Evolutionary conservation across 495 filamentous ascomycete species (phyloP), one percentile per base, ranked within the genome.

Genomic region (Neurospora sp.): DNA sequence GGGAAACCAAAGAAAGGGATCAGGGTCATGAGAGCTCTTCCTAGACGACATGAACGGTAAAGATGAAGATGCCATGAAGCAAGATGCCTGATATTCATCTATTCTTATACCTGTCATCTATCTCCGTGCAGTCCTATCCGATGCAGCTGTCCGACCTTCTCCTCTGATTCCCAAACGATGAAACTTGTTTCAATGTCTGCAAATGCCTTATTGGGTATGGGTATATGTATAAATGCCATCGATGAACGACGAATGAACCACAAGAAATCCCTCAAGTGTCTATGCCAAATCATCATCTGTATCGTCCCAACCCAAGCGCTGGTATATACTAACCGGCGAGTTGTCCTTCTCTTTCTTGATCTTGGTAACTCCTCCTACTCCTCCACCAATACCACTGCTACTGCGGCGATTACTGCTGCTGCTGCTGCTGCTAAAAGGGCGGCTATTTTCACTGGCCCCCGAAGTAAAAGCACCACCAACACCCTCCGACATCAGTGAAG

Each of bases 281-380:
- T 35, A 76, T 75, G 72, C 42, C 60, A 77, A 70, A 41, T 78
- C 78, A 73, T 79, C 79, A 79, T 78, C 70, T 23, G 76, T 77
- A 72, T 78, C 79, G 76, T 95, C 91, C 94, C 94, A 93, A 69
- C 93, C 91, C 70, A 96, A 79, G 42, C 84, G 83, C 80, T 91
- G 88, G 78, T 92, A 96, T 69, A 97, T 92, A 42, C 73, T 77
- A 69, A 75, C 20, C n/a, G 10, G 39, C 20, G 46, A 39, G 2
- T n/a, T 39, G 16, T 84, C 81, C 81, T 86, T 79, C 10, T 71
- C 72, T 44, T 74, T 41, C 44, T 73, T 72, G n/a, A 31, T 49
- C 12, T 49, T 42, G 0, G 39, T n/a, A 20, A 35, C 7, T 11
- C 40, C 38, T 40, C 37, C 12, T 4, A 4, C 37, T 0, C 37